Conservation (phyloP, 2,329 filamentous ascomycete genomes). For the Diplodia mutila region DNA sequence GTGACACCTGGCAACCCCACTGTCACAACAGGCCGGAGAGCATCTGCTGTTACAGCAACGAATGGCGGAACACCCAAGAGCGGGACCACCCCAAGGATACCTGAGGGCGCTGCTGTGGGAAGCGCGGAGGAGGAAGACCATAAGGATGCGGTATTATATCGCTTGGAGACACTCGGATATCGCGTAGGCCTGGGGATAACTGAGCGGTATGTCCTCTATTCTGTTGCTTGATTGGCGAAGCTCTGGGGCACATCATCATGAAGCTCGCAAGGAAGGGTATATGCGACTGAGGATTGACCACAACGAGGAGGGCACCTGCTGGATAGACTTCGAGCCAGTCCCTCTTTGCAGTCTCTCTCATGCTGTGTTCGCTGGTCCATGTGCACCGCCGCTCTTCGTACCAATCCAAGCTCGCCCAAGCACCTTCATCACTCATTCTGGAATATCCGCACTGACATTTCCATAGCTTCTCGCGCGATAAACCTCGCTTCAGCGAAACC, state of each 20-base stretch:
- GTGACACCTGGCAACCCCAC: slow-evolving; percentile 29
- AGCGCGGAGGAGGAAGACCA: slow-evolving; percentile 75
- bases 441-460: neutral
- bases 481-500: slow-evolving; percentile 86
- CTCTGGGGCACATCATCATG: neutral
- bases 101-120: slow-evolving; percentile 28
- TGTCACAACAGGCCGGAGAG: slow-evolving; percentile 34
- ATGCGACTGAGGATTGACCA: neutral
- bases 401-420: too few species aligned
- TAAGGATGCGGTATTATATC: slow-evolving; percentile 80
- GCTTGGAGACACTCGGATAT: slow-evolving; percentile 84
- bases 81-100: slow-evolving; percentile 28
- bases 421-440: neutral
- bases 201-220: slow-evolving; percentile 68
- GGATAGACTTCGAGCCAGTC: neutral
- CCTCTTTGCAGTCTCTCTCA: neutral
- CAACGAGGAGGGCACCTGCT: neutral
- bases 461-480: slow-evolving; percentile 76
- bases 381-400: neutral
- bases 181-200: slow-evolving; percentile 89
- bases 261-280: neutral
- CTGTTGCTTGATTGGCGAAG: neutral
- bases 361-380: neutral
- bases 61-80: slow-evolving; percentile 16
- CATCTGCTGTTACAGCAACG: slow-evolving; percentile 30